Evolutionary conservation across 75 land plant genomes (phyloP).

Genomic region (Selaginella tamariscina): DNA sequence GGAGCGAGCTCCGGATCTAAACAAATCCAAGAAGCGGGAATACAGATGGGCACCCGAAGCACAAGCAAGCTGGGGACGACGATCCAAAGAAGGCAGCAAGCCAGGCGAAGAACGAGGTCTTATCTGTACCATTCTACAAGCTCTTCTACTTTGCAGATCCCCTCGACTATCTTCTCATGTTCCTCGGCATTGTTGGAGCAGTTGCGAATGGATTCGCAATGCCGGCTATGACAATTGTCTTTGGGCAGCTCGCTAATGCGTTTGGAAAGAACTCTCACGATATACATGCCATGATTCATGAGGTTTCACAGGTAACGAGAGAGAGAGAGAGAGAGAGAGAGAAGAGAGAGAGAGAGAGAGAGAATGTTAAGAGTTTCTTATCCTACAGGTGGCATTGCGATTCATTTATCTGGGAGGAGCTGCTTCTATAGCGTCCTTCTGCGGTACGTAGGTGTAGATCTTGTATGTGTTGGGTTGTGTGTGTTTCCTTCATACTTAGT

Average conservation of each 20-base stretch:
- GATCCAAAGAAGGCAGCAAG: background rate
- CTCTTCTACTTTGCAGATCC: slow-evolving; percentile 64
- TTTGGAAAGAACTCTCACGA: slow-evolving; percentile 32
- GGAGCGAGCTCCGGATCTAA: no score
- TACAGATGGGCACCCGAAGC: background rate
- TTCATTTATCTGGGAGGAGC: slow-evolving; percentile 62
- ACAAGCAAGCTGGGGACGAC: background rate
- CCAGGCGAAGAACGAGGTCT: background rate
- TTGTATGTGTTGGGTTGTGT: no score
- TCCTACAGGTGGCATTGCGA: slow-evolving; percentile 47
- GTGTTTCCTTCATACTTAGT: no score
- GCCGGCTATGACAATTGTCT: slow-evolving; percentile 68
- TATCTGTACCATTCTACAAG: slow-evolving; percentile 40
- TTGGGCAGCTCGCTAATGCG: slow-evolving; percentile 49
- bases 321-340: no score
- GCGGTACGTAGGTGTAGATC: slow-evolving; percentile 37
- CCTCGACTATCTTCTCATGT: slow-evolving; percentile 40
- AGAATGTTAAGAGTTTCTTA: background rate
- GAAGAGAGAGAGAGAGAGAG: no score
- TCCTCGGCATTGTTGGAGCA: slow-evolving; percentile 46
- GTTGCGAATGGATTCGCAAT: slow-evolving; percentile 43
- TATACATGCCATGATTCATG: slow-evolving; percentile 19
- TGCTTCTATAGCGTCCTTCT: slow-evolving; percentile 40
- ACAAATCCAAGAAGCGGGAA: background rate
- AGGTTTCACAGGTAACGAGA: slow-evolving; percentile 57